Percentiles rank a stretch among this genome's conserved stretches.
Conservation (phyloP, 1,284 basidiomycete genomes). For the Rhodotorula sp. region DNA sequence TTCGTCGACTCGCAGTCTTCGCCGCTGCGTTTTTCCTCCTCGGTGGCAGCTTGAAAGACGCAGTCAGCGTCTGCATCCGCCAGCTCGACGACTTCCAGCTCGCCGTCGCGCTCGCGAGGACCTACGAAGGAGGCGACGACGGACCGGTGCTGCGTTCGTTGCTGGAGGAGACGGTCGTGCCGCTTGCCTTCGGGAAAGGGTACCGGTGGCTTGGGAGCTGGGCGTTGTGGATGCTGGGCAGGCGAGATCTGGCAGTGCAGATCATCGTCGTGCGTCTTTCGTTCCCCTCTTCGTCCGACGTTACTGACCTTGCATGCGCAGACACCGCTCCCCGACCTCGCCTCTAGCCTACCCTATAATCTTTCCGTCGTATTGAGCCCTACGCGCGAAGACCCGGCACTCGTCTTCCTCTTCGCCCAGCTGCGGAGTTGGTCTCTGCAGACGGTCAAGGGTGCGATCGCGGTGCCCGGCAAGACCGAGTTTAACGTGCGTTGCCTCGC, state of each 20-base stretch:
- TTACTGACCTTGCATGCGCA: conserved; percentile 45
- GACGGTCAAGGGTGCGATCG: conserved; percentile 83
- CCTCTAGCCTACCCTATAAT: conserved; percentile 55
- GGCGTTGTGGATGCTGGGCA: conserved; percentile 87
- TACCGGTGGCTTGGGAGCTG: conserved; percentile 96
- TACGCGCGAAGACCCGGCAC: conserved; percentile 85
- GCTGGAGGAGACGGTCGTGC: conserved; percentile 71
- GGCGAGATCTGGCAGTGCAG: conserved; percentile 79
- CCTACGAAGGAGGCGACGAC: conserved; percentile 75
- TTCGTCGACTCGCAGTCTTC: conserved; percentile 63
- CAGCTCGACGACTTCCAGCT: conserved; percentile 87
- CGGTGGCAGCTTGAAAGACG: conserved; percentile 82
- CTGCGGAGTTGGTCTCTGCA: conserved; percentile 83
- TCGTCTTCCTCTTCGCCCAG: conserved; percentile 86
- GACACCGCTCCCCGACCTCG: conserved; percentile 75
- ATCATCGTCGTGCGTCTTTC: conserved; percentile 66
- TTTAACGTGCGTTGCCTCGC: conserved; percentile 70
- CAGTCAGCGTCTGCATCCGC: conserved; percentile 83
- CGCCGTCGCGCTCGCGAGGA: conserved; percentile 79
- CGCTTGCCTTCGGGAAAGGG: conserved; percentile 76
- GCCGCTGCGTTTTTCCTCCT: conserved; percentile 97
- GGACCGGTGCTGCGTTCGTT: conserved; percentile 74
- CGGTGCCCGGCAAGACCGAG: conserved; percentile 79
- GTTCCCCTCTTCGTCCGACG: not conserved
- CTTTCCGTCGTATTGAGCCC: conserved; percentile 69